Evolutionary conservation across 768 basidiomycete genomes (phyloP), one percentile per base, ranked within the genome.

Genomic region (Mycena haematopus): DNA sequence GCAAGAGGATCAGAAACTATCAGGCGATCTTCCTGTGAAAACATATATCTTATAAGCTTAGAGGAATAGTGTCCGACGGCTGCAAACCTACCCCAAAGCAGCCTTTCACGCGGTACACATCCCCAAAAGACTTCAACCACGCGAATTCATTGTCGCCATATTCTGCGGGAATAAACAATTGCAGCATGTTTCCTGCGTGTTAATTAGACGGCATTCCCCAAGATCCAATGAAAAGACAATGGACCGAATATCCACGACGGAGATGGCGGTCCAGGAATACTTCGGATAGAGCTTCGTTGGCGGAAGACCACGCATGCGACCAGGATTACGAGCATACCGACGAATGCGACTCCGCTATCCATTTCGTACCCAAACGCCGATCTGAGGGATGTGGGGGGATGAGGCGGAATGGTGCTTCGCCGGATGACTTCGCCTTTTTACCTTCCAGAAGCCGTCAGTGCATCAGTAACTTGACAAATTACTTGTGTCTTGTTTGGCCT

Each of bases 131-230:
- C 10, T 54, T 54, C 33, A 24, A 45, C 59, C 59, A 60, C 6
- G 36, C 13, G 27, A 60, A 60, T 54, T 60, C 59, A 46, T 60
- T 24, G 14, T 24, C 52, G 19, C 59, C 59, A 31, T 60, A 60
- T 17, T 17, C 21, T 3, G 17, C 10, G 17, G 59, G 31, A 14
- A 60, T 52, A 14, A 46, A n/a, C 22, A 60, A 29, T 24, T 60
- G 31, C 3, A 33, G 51, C 52, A 54, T 54, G 29, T 60, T 25
- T 2, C 59, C 51, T 60, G 17, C 22, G 13, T 42, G 17, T 17
- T 8, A 7, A 17, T 21, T 17, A 6, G 7, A 42, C 19, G 40
- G 19, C 40, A 42, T 42, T 21, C 19, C n/a, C 29, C 6, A 42
- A 21, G 17, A 6, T 42, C 7, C 29, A 9, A 31, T 9, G 17